These are phyloP conservation scores for Rhodamnia rubescens DNA, from an alignment of 345 rosid species.

Conservation along the genomic window DNA sequence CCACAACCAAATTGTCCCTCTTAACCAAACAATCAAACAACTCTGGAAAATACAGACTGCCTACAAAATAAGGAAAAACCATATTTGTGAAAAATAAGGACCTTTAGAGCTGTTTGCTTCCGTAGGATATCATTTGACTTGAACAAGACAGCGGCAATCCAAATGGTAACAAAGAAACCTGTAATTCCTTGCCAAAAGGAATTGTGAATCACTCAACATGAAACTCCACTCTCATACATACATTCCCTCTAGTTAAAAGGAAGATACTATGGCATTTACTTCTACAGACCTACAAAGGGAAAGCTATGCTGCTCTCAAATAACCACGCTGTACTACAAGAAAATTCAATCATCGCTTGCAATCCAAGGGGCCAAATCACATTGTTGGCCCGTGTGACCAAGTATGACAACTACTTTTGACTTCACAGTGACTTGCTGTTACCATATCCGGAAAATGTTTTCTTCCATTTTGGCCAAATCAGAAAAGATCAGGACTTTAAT, in stretches of 20 bases:
- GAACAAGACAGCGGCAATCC: slow-evolving; percentile 97
- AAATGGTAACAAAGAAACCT: slow-evolving; percentile 96
- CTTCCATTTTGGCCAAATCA: background rate
- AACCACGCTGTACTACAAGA: background rate
- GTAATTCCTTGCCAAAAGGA: slow-evolving; percentile 16
- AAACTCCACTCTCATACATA: background rate
- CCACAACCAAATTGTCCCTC: slow-evolving; percentile 11
- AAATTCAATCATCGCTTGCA: background rate
- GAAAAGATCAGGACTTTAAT: background rate
- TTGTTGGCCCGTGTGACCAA: background rate
- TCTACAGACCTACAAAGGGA: background rate
- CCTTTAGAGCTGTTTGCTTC: slow-evolving; percentile 98
- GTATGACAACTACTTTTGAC: background rate
- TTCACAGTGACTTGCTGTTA: background rate
- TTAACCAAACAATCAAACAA: background rate
- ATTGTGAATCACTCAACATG: slow-evolving; percentile 5
- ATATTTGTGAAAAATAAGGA: slow-evolving; percentile 3
- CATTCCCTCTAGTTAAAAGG: background rate
- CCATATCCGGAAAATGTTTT: background rate
- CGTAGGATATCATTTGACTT: slow-evolving; percentile 92
- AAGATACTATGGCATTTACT: background rate
- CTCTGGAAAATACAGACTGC: background rate
- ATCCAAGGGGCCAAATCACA: background rate
- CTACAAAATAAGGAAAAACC: background rate
- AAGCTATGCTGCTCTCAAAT: background rate